Evolutionary conservation across 768 basidiomycete genomes (phyloP), one percentile per base, ranked within the genome.

Genomic region (Lentinula sp.): DNA sequence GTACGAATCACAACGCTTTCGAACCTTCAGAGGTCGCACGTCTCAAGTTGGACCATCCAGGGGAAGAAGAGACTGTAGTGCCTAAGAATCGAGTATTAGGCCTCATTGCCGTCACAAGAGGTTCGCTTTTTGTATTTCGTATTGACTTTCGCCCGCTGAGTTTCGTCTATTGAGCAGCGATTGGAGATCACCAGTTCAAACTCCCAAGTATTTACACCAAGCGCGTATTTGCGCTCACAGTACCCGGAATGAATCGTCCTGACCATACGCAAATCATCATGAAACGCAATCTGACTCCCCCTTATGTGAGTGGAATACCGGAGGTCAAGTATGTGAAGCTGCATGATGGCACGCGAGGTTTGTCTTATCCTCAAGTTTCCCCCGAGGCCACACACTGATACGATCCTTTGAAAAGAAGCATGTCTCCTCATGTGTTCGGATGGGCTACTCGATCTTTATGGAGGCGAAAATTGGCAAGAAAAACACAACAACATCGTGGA

Each of bases 101-200:
- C 23, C 77, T 79, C 1, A 79, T 85, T 51, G 83, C 83, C 16
- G 82, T 84, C 15, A 85, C 84, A 48, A 72, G 84, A 71, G 81
- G 84, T 78, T 63, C 52, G 75, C 69, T 15, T 41, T 32, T 49
- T 15, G n/a, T 12, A 1, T 42, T 9, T 8, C 20, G 37, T 10
- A 16, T 12, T 35, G 10, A 16, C 2, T 32, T 35, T 16, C 45
- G 13, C 8, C 35, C 28, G 28, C 28, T 28, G 3, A 28, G 28
- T 28, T 28, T 28, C 28, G 28, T 28, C 49, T 6, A 35, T 46
- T 7, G 42, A 41, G 32, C 59, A 85, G 83, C 83, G 13, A 66
- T 85, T 52, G 84, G 84, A 7, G 83, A 85, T 66, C 78, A 77
- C 57, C 65, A 73, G 3, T 85, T 82, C 74, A 84, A 85, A 65